Conservation (phyloP, 2,329 filamentous ascomycete species). For the Clarireedia monteithiana region DNA sequence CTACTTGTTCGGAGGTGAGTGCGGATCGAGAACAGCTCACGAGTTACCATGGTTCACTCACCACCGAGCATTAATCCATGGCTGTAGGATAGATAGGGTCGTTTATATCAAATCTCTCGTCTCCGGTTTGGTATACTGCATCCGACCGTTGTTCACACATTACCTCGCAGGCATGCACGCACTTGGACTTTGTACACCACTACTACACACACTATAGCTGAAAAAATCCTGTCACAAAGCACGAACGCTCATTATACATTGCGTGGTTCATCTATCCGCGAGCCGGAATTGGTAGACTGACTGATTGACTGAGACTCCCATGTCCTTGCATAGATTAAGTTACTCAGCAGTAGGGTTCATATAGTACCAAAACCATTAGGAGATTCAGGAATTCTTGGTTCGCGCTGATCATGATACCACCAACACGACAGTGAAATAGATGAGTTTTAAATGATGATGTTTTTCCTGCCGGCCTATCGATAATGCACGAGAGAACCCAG, state of each 20-base stretch:
- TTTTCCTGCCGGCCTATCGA: background rate
- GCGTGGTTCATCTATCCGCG: background rate
- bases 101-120: background rate
- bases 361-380: background rate
- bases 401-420: background rate
- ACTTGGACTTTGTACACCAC: background rate
- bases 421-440: background rate
- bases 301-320: background rate
- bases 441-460: background rate
- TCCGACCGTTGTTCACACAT: conserved; percentile 5
- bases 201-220: background rate
- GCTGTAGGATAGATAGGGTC: background rate
- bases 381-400: background rate
- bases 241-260: background rate
- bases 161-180: background rate
- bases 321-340: background rate
- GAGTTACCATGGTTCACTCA: background rate
- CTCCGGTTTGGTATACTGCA: conserved; percentile 1
- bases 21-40: background rate
- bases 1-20: background rate
- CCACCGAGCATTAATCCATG: background rate
- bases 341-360: too few species aligned
- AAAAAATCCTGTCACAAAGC: background rate
- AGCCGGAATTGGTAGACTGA: background rate
- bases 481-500: background rate